Evolutionary conservation across 306 rosid species (phyloP).

Genomic region (Vigna unguiculata): DNA sequence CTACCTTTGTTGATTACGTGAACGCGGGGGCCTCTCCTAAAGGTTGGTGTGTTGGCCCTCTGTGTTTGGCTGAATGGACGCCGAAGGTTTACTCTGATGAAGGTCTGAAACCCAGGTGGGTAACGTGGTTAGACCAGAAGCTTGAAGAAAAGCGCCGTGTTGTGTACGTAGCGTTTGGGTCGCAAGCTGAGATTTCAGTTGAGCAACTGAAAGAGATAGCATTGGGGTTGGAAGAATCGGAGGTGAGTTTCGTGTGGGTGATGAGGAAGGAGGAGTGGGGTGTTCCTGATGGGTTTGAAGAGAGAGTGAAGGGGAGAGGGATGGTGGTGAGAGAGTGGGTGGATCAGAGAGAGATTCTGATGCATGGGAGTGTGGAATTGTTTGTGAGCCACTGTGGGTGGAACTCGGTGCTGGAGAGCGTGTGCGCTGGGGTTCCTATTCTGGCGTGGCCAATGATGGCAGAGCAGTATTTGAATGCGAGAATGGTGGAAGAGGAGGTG

Average conservation of each 20-base stretch:
- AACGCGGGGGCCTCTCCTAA: neutral
- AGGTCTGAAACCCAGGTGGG: neutral
- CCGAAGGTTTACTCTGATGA: neutral
- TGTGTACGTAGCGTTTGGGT: conserved; percentile 36
- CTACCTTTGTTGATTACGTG: neutral
- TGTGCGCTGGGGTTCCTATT: conserved; percentile 29
- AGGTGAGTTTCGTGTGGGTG: conserved; percentile 39
- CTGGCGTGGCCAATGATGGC: conserved; percentile 42
- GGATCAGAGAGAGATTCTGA: conserved; percentile 29
- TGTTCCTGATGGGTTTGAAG: neutral
- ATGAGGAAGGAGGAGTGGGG: neutral
- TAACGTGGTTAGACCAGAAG: conserved; percentile 29
- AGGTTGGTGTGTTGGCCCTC: conserved; percentile 29
- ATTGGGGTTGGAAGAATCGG: conserved; percentile 25
- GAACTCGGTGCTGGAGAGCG: conserved; percentile 23
- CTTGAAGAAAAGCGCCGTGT: neutral
- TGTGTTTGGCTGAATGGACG: neutral
- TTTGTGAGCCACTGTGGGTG: conserved; percentile 8
- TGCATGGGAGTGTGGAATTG: conserved; percentile 18
- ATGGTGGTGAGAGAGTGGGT: conserved; percentile 25
- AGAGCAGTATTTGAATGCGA: conserved; percentile 31
- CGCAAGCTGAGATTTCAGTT: conserved; percentile 27
- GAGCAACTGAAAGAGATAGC: conserved; percentile 33
- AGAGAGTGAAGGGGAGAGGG: conserved; percentile 30
- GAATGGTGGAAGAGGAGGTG: conserved; percentile 34